Conservation (phyloP, 1,139 yeast genomes). For the Kodamaea suecica region DNA sequence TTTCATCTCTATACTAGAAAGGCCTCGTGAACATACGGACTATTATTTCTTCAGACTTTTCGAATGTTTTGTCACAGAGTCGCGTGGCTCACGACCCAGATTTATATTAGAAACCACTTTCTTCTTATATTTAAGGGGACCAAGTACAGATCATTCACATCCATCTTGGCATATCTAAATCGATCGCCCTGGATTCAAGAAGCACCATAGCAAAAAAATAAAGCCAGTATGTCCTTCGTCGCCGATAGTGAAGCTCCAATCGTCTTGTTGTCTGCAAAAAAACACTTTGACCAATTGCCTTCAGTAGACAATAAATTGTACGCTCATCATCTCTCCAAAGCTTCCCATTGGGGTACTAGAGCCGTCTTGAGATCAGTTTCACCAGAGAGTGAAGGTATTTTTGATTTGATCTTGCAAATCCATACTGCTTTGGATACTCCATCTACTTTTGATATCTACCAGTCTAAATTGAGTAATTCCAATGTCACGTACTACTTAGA, state of each 20-base stretch:
- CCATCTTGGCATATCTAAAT: too few relatives aligned
- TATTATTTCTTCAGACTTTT: too few relatives aligned
- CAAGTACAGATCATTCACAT: too few relatives aligned
- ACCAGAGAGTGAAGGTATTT: conserved; percentile 73
- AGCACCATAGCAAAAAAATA: too few relatives aligned
- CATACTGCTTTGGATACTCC: conserved; percentile 54
- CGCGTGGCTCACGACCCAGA: too few relatives aligned
- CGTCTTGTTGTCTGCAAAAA: conserved; percentile 40
- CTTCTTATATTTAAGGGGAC: too few relatives aligned
- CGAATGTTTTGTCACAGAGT: too few relatives aligned
- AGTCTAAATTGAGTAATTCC: conserved; percentile 23
- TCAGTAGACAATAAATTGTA: conserved; percentile 46
- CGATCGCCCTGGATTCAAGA: too few relatives aligned
- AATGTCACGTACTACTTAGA: conserved; percentile 56
- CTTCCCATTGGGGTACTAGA: conserved; percentile 79
- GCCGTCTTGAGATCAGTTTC: conserved; percentile 82
- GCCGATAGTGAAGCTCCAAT: conserved; percentile 48
- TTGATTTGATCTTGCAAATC: conserved; percentile 59
- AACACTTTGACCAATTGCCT: conserved; percentile 42
- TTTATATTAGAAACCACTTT: too few relatives aligned
- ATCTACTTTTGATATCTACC: conserved; percentile 39
- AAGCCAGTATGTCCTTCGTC: conserved; percentile 4
- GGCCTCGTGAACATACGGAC: too few relatives aligned
- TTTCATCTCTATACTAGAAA: too few relatives aligned
- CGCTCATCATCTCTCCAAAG: conserved; percentile 80